Percentiles rank a stretch among this genome's conserved stretches.
Conservation (phyloP, 306 rosid genomes). For the Rosa persica region DNA sequence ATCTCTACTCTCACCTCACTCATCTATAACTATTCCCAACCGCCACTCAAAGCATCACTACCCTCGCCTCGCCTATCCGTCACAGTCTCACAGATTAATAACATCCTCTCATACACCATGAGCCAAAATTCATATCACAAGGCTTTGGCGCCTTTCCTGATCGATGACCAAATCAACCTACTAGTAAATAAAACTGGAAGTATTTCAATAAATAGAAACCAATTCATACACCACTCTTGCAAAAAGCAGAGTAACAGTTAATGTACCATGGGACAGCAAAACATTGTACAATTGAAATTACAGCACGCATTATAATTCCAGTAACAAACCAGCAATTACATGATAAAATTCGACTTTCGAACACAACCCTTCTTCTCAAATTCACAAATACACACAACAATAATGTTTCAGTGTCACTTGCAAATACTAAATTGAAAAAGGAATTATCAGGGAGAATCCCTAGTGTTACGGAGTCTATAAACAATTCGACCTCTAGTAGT, state of each 20-base stretch:
- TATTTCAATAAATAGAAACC: neutral
- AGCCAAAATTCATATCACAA: neutral
- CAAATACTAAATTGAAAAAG: neutral
- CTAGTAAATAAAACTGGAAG: neutral
- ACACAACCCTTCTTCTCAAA: neutral
- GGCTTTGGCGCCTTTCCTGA: neutral
- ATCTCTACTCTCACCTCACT: neutral
- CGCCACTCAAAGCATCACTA: neutral
- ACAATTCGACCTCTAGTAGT: constrained; percentile 50
- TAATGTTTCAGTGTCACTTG: neutral
- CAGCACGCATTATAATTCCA: neutral
- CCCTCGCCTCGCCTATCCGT: neutral
- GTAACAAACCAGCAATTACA: neutral
- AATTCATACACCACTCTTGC: neutral
- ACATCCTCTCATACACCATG: neutral
- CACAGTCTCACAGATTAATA: neutral
- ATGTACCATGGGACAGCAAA: neutral
- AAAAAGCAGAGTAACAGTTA: neutral
- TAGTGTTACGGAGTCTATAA: constrained; percentile 34
- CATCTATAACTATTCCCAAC: neutral
- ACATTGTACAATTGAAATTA: neutral
- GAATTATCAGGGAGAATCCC: constrained; percentile 30
- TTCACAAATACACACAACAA: neutral
- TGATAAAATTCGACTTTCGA: neutral
- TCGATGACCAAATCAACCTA: neutral